Evolutionary conservation across 2,329 filamentous ascomycete species (phyloP), one percentile per base, ranked within the genome.

Genomic region (Furcasterigmium sp.): DNA sequence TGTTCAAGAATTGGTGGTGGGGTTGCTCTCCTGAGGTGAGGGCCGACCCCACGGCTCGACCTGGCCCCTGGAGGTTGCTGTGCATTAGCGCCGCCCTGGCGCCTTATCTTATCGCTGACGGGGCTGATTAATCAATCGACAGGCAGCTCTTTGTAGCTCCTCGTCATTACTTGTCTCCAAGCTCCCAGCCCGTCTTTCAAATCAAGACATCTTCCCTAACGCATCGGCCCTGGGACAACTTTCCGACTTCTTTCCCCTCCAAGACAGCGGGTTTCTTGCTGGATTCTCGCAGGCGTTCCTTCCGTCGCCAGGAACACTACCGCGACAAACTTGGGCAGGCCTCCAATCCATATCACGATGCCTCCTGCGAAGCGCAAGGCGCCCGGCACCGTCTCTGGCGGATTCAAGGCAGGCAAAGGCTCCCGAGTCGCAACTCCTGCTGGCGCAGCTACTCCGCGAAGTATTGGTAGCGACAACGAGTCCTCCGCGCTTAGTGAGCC

Each of bases 321-420:
- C n/a, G n/a, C n/a, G n/a, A n/a, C n/a, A n/a, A n/a, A n/a, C n/a
- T n/a, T n/a, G n/a, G n/a, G n/a, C n/a, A n/a, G n/a, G n/a, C n/a
- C n/a, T n/a, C n/a, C n/a, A n/a, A n/a, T n/a, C n/a, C 10, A 37
- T 51, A 38, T 47, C 51, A 60, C 46, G 45, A 88, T 89, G 85
- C 78, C 84, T 50, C 71, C 75, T 15, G 21, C 37, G 15, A 89
- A 89, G 68, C 76, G 84, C 58, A 88, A 88, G 68, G 84, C 84
- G 47, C 57, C 60, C 47, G 54, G 59, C 59, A 69, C 65, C 53
- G 67, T 68, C 45, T 64, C 69, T 45, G 73, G 69, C 42, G 64
- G 66, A 30, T 58, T 68, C 21, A 84, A 84, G 62, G 69, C 69
- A 23, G 76, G 77, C 45, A 76, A 72, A 56, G 67, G 70, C 15